Percentiles rank a stretch among this genome's conserved stretches.
Evolutionary conservation across 2,329 filamentous ascomycete genomes (phyloP).

Genomic region (Talaromyces sp.): DNA sequence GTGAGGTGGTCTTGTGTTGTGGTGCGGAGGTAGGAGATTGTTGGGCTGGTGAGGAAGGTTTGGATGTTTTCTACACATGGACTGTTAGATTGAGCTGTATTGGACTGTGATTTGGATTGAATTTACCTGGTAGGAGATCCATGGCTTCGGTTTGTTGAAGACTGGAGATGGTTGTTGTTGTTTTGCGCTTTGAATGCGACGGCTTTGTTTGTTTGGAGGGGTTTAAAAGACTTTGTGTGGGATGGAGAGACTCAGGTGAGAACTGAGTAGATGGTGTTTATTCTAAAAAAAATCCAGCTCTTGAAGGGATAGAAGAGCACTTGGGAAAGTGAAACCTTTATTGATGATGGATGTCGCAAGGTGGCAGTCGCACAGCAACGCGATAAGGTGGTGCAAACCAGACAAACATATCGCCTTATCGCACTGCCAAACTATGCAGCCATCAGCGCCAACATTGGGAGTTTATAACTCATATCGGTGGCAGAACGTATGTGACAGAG

Average conservation of each 20-base stretch:
- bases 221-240: not conserved
- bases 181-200: not conserved
- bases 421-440: no score
- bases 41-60: conserved; percentile 19
- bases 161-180: no score
- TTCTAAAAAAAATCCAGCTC: not conserved
- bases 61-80: conserved; percentile 27
- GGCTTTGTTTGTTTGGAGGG: conserved; percentile 1
- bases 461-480: no score
- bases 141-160: conserved; percentile 13
- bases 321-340: conserved; percentile 21
- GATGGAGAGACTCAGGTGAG: no score
- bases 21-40: conserved; percentile 20
- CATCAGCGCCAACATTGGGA: no score
- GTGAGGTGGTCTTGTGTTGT: conserved; percentile 21
- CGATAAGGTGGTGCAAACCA: conserved; percentile 23
- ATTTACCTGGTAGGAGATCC: conserved; percentile 25
- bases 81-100: no score
- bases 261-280: no score
- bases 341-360: not conserved
- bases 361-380: conserved; percentile 3
- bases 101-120: not conserved
- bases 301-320: no score
- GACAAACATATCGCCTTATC: conserved; percentile 17
- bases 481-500: no score